A percentile compares a stretch with the other conserved stretches of the same genome.
These are phyloP conservation scores for Schizonepeta tenuifolia DNA, from an alignment of 257 asterid genomes.

Conservation along the genomic window DNA sequence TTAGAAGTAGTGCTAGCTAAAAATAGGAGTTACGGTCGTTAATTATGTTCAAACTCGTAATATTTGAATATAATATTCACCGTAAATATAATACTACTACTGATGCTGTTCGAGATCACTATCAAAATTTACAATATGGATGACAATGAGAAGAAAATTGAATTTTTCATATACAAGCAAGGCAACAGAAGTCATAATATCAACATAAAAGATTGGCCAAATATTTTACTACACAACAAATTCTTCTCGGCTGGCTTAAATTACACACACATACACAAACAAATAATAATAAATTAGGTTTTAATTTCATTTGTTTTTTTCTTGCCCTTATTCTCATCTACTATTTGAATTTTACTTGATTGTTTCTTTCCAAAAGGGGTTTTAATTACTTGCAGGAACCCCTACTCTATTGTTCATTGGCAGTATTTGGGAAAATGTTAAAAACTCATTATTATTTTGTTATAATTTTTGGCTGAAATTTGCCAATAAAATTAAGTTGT, in stretches of 20 bases:
- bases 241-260: constrained; percentile 6
- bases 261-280: not conserved
- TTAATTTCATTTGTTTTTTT: constrained; percentile 41
- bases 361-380: constrained; percentile 34
- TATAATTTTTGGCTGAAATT: not conserved
- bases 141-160: not conserved
- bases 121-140: too few relatives aligned
- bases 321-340: not conserved
- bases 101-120: too few relatives aligned
- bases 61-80: too few relatives aligned
- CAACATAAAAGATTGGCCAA: not conserved
- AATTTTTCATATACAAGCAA: not conserved
- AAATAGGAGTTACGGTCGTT: too few relatives aligned
- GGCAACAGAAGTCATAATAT: not conserved
- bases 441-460: constrained; percentile 25
- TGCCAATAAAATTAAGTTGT: not conserved
- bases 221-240: constrained; percentile 30
- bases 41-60: too few relatives aligned
- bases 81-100: too few relatives aligned
- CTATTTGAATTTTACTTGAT: not conserved
- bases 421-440: constrained; percentile 23
- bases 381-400: constrained; percentile 19
- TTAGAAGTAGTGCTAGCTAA: too few relatives aligned
- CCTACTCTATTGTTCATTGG: constrained; percentile 7
- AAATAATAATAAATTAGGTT: constrained; percentile 23